Percentiles rank a stretch among this genome's conserved stretches.
Evolutionary conservation across 2,329 filamentous ascomycete species (phyloP).

Genomic region (Fusarium miscanthi): DNA sequence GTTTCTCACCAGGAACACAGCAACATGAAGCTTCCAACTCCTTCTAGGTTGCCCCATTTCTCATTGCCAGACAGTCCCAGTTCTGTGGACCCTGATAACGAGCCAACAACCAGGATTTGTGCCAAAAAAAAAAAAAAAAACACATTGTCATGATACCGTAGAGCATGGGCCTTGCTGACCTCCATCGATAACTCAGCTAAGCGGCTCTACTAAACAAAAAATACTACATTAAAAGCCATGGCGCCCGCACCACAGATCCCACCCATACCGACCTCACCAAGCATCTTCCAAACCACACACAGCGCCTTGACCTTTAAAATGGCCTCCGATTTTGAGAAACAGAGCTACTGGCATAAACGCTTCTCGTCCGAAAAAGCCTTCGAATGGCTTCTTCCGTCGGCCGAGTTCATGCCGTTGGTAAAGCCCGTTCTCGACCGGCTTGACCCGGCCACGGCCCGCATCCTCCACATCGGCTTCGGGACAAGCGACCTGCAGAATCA

Average conservation of each 20-base stretch:
- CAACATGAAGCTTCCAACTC: slow-evolving; percentile 14
- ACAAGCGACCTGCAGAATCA: slow-evolving; percentile 63
- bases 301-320: slow-evolving; percentile 34
- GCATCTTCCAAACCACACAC: slow-evolving; percentile 14
- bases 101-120: slow-evolving; percentile 25
- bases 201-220: slow-evolving; percentile 18
- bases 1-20: background rate
- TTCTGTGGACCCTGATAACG: slow-evolving; percentile 31
- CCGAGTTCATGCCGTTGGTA: slow-evolving; percentile 54
- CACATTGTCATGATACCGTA: slow-evolving; percentile 31
- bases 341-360: slow-evolving; percentile 61
- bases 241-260: slow-evolving; percentile 36
- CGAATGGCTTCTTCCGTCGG: slow-evolving; percentile 60
- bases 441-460: slow-evolving; percentile 41
- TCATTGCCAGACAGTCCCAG: slow-evolving; percentile 23
- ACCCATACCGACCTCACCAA: slow-evolving; percentile 30
- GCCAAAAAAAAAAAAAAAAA: slow-evolving; percentile 3
- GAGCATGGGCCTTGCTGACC: slow-evolving; percentile 1
- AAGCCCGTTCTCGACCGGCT: slow-evolving; percentile 52
- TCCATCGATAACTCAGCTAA: background rate
- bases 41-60: slow-evolving; percentile 17
- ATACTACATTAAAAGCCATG: slow-evolving; percentile 22
- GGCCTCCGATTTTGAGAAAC: slow-evolving; percentile 58
- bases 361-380: slow-evolving; percentile 59
- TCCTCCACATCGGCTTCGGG: slow-evolving; percentile 61